Base-by-base conservation (phyloP, 2,329 filamentous ascomycete genomes). In the Ilyonectria robusta region DNA sequence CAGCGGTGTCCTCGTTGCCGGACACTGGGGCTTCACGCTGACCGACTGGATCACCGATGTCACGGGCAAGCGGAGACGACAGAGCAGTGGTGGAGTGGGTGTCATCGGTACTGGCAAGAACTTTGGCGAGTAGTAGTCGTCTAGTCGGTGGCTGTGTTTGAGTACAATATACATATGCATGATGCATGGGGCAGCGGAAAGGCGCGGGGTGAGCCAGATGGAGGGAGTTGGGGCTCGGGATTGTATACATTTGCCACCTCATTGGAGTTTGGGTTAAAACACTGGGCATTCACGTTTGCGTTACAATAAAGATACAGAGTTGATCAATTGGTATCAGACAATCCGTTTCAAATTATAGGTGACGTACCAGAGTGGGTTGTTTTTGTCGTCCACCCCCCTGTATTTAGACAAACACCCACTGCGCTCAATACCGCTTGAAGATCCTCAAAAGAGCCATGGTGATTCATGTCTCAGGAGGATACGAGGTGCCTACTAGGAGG, bases 1-100 rank as follows among this genome's bases (percentile, higher is more conserved):
- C 11, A 93, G 91, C 67, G 96, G 96, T 15, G 94, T 98, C 21
- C 84, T 99, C 71, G 96, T 99, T 6, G 94, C 95, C 1, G 95
- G 95, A 2, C 94, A 97, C 70, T 99, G 96, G 96, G 88, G 93
- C 57, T 98, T 93, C 80, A 94, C 94, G 71, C 84, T 99, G 70
- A 91, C 85, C 55, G 93, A 95, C 70, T 97, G 94, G 93, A 83
- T 86, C 2, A 81, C 81, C 47, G 87, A 89, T 71, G 85, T 90
- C 4, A 71, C 86, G 63, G 87, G 89, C 2, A 81, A 81, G 71
- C 82, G 85, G 69, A 80, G 84, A 71, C 80, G 84, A 55, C 33
- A 53, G n/a, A 81, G 79, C 65, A 80, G 78, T 46, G 82, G 80
- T 15, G 84, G 83, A 40, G 81, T 85, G 64, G 86, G 87, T 33